phyloP scores from a whole-genome alignment of 495 filamentous ascomycete species.

The Aspergillus wentii region DNA sequence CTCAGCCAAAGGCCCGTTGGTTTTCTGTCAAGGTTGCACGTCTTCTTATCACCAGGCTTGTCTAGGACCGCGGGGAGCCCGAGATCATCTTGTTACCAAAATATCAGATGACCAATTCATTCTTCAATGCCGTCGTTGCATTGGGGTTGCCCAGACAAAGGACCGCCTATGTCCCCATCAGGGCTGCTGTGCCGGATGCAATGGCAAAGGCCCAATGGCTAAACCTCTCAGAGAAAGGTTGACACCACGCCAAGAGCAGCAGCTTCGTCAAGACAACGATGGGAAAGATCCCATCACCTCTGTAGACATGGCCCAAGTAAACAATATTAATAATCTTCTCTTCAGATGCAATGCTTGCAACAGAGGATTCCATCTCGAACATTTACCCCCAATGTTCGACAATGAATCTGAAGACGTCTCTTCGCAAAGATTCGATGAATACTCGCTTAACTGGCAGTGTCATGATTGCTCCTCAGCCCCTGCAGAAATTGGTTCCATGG shows the following conservation, averaged over 20 bases:
- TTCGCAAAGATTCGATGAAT: constrained; percentile 48
- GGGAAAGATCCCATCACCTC: constrained; percentile 70
- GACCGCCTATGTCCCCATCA: constrained; percentile 64
- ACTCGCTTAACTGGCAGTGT: constrained; percentile 67
- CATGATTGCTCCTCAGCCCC: constrained; percentile 59
- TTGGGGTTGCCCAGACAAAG: constrained; percentile 60
- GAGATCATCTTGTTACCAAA: constrained; percentile 96
- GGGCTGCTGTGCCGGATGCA: constrained; percentile 66
- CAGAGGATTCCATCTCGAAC: constrained; percentile 76
- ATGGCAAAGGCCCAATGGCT: constrained; percentile 55
- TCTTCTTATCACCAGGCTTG: constrained; percentile 76
- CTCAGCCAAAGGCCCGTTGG: constrained; percentile 53
- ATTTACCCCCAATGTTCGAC: constrained; percentile 52
- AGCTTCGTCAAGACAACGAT: constrained; percentile 67
- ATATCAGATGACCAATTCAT: constrained; percentile 71
- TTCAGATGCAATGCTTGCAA: constrained; percentile 78
- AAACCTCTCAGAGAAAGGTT: constrained; percentile 63
- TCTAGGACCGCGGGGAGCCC: constrained; percentile 61
- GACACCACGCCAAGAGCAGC: constrained; percentile 75
- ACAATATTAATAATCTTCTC: constrained; percentile 69
- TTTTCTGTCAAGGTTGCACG: constrained; percentile 90
- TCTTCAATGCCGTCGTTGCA: constrained; percentile 83
- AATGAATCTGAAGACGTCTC: constrained; percentile 23
- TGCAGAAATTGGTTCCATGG: constrained; percentile 61
- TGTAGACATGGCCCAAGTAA: constrained; percentile 58